Percentiles rank a stretch among this genome's conserved stretches.
Evolutionary conservation across 805 yeast species (phyloP).

Genomic region (Candida odintsovae): DNA sequence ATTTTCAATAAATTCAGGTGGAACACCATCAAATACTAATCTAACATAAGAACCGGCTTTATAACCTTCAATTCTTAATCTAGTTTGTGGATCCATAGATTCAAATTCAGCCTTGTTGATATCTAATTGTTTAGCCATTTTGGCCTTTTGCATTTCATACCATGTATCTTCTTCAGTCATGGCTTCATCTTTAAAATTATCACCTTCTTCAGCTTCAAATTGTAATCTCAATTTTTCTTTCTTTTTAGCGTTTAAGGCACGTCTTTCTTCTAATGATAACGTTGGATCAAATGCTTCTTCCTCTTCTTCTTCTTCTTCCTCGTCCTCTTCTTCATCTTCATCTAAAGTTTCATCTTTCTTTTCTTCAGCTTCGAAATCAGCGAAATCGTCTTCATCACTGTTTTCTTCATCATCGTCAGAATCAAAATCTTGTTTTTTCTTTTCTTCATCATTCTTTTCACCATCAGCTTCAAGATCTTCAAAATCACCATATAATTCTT

Average conservation of each 20-base stretch:
- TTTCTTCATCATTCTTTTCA: constrained; percentile 12
- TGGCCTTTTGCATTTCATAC: constrained; percentile 96
- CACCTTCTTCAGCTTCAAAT: constrained; percentile 77
- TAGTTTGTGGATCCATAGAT: constrained; percentile 66
- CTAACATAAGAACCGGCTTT: constrained; percentile 93
- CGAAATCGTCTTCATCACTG: constrained; percentile 37
- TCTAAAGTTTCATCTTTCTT: constrained; percentile 38
- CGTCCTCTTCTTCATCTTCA: constrained; percentile 27
- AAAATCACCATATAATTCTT: constrained; percentile 50
- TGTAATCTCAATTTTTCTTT: constrained; percentile 86
- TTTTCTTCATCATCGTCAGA: constrained; percentile 27
- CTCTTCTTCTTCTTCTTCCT: constrained; percentile 35
- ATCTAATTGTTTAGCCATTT: constrained; percentile 92
- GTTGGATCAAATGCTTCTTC: constrained; percentile 28
- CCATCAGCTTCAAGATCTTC: constrained; percentile 43
- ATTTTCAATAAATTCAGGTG: constrained; percentile 85
- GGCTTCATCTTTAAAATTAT: constrained; percentile 73
- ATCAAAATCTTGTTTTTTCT: constrained; percentile 9
- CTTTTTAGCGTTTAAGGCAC: constrained; percentile 79
- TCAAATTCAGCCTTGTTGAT: constrained; percentile 80
- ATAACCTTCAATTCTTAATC: constrained; percentile 83
- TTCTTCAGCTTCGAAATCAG: constrained; percentile 51
- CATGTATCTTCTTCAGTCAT: constrained; percentile 89
- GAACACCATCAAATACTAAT: constrained; percentile 72
- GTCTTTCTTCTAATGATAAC: constrained; percentile 62